Base-by-base conservation (phyloP, 2,329 filamentous ascomycete genomes). In the Paracoccidioides lutzii region DNA sequence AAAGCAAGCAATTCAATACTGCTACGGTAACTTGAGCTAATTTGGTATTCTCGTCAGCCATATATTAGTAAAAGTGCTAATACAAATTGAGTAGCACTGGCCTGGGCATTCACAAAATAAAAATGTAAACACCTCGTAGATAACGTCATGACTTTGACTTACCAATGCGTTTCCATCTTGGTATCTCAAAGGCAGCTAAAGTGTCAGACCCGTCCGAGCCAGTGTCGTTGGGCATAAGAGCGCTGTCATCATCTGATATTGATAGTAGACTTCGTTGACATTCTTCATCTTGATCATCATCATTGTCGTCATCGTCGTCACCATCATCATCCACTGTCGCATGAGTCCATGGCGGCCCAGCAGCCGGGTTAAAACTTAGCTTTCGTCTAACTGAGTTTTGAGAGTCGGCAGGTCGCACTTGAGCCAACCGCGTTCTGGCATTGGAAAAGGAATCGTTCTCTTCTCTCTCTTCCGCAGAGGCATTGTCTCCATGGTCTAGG, bases 1-100 rank as follows among this genome's bases (percentile, higher is more conserved):
- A 82, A 58, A 94, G 77, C 40, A 90, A 78, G 69, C 87, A 91
- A 67, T 86, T 87, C 9, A 87, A 63, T 0, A 88, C 81, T 5
- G 83, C 85, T 49, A 81, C 74, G 43, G 72, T 71, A n/a, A 90
- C 81, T 71, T 91, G 87, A 14, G 79, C 84, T 88, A 63, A 33
- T 10, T 45, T 41, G 28, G 32, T 37, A 42, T 42, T 14, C 14
- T n/a, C 10, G 30, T 44, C 37, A 53, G 43, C 4, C 6, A 44
- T 45, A 7, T 6, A 12, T 10, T 4, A 48, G 40, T 3, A 46
- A 14, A 42, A 35, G 44, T 30, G 48, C 4, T 22, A 28, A 4
- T 30, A 57, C 45, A 44, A 42, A 22, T 22, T 22, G 22, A 22
- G 22, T 22, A 22, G 22, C 22, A 22, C 22, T 22, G 22, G 22